Base-by-base conservation (phyloP, 176 grass and related monocot genomes). In the Lolium multiflorum region DNA sequence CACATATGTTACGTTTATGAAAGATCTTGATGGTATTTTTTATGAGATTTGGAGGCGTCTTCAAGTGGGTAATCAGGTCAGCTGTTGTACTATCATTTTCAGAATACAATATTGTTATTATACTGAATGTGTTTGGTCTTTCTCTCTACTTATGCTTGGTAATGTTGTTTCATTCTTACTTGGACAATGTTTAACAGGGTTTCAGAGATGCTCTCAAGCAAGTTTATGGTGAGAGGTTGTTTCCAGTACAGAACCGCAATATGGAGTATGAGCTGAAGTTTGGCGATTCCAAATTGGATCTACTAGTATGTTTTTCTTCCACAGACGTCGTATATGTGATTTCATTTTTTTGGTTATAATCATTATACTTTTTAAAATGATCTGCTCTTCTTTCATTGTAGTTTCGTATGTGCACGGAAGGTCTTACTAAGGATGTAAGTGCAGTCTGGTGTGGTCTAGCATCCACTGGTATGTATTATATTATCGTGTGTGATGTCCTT, bases 1-100 rank as follows among this genome's bases (percentile, higher is more conserved):
- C 2, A 6, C 4, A 17, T 17, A 49, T 25, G 24, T 69, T 2
- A 1, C 2, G 5, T 37, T 4, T 31, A n/a, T 38, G 25, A 9
- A 71, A 46, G 76, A 85, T 57, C 25, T 89, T 15, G 41, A 39
- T 22, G 39, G 49, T 67, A 24, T 74, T n/a, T 82, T 76, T 76
- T 44, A 82, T 48, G 83, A 85, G 47, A 78, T 90, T 24, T 44
- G 72, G 20, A 82, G 67, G 18, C 12, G 78, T 46, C 5, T 4
- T 44, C 3, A 44, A 6, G 43, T 44, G 43, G 43, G 7, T 44
- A 1, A 44, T 44, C 68, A 2, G 67, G 67, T 25, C 10, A 62
- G 59, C 3, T 14, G 48, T 48, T 56, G 21, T 31, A 5, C 56
- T 22, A 20, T 28, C 38, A 0, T 7, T 39, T 66, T 20, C 20